These are phyloP conservation scores for Coniella lustricola DNA, from an alignment of 2,329 filamentous ascomycete genomes.

Conservation along the genomic window DNA sequence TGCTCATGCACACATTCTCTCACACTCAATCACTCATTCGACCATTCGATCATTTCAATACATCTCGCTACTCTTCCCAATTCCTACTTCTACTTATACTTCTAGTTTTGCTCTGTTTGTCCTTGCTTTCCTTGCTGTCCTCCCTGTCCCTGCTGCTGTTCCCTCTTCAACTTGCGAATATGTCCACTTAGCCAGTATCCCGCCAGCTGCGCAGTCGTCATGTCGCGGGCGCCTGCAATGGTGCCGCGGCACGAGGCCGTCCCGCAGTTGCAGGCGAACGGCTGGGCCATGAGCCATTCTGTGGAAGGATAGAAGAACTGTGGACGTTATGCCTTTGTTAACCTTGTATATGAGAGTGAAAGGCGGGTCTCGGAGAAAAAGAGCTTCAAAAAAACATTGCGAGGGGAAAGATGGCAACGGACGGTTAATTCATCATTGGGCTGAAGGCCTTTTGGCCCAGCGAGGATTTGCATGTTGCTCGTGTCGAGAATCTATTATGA, in stretches of 20 bases:
- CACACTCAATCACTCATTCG: too few relatives aligned
- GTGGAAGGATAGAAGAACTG: conserved; percentile 70
- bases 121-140: not conserved
- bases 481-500: conserved; percentile 51
- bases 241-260: conserved; percentile 49
- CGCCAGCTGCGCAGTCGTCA: conserved; percentile 45
- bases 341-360: too few relatives aligned
- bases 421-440: conserved; percentile 53
- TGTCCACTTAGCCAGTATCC: conserved; percentile 57
- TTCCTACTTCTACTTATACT: too few relatives aligned
- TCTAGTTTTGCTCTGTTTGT: not conserved
- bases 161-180: conserved; percentile 48
- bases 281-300: conserved; percentile 68
- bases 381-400: too few relatives aligned
- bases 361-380: too few relatives aligned
- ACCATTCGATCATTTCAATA: too few relatives aligned
- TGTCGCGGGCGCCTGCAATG: conserved; percentile 57
- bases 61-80: too few relatives aligned
- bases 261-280: conserved; percentile 60
- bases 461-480: conserved; percentile 48
- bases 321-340: too few relatives aligned
- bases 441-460: conserved; percentile 47
- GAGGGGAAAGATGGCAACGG: conserved; percentile 8
- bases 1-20: too few relatives aligned
- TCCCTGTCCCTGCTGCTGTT: conserved; percentile 23